phyloP scores from a whole-genome alignment of 805 yeast genomes.

The Spathaspora girioi region DNA sequence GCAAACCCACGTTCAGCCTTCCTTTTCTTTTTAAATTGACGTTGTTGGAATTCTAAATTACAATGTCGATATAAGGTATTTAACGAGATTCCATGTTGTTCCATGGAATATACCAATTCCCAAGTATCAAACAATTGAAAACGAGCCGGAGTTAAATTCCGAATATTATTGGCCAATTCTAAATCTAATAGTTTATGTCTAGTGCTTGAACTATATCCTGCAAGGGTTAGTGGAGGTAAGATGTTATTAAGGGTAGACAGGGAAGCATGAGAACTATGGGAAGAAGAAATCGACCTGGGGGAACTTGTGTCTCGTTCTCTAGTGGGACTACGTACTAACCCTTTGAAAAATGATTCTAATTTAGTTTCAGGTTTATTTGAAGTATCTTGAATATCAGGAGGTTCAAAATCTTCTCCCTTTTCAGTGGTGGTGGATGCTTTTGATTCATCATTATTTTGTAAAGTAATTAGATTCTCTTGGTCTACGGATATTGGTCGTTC shows the following conservation, averaged over 20 bases:
- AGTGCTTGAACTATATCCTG: constrained; percentile 61
- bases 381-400: not conserved
- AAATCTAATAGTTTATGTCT: constrained; percentile 53
- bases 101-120: constrained; percentile 77
- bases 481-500: not conserved
- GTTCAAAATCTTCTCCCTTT: not conserved
- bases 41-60: constrained; percentile 40
- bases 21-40: constrained; percentile 13
- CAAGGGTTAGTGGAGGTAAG: constrained; percentile 46
- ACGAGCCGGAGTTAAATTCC: constrained; percentile 72
- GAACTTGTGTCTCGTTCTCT: constrained; percentile 1
- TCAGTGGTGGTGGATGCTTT: not conserved
- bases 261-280: not conserved
- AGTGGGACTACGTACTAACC: not conserved
- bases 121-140: constrained; percentile 75
- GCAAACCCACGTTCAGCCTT: constrained; percentile 31
- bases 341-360: constrained; percentile 2
- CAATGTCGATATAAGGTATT: constrained; percentile 66
- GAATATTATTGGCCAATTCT: constrained; percentile 70
- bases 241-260: not conserved
- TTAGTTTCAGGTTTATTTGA: constrained; percentile 3
- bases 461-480: not conserved
- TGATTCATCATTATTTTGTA: not conserved
- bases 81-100: constrained; percentile 87
- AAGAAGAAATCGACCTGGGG: constrained; percentile 3